These are phyloP conservation scores for Colletotrichum ledebouriae DNA, from an alignment of 2,329 filamentous ascomycete species.

Conservation along the genomic window DNA sequence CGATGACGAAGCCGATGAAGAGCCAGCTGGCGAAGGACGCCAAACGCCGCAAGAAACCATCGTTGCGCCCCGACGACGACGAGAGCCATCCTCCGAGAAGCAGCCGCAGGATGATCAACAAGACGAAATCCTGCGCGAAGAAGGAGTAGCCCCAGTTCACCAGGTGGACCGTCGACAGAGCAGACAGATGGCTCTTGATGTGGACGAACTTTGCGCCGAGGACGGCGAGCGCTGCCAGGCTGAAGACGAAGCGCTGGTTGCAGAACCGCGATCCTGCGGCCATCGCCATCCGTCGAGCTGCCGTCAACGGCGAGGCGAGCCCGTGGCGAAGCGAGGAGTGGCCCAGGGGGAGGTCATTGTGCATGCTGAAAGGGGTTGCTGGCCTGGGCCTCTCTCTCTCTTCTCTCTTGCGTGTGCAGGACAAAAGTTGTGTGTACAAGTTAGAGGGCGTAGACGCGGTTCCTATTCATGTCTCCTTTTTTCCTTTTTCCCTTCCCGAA, in stretches of 20 bases:
- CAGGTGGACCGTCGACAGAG: constrained; percentile 49
- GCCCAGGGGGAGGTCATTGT: neutral
- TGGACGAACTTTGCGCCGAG: constrained; percentile 51
- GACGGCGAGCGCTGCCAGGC: constrained; percentile 49
- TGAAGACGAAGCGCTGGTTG: constrained; percentile 48
- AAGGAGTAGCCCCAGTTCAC: constrained; percentile 52
- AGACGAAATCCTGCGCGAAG: constrained; percentile 51
- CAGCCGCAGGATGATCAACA: constrained; percentile 51
- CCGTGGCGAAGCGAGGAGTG: constrained; percentile 1
- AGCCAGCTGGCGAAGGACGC: neutral
- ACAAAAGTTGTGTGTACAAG: neutral
- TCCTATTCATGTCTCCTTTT: too few relatives aligned
- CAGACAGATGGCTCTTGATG: constrained; percentile 50
- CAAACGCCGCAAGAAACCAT: constrained; percentile 25
- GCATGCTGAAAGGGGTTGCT: neutral
- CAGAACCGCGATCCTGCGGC: constrained; percentile 33
- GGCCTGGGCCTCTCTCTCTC: neutral
- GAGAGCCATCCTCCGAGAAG: constrained; percentile 48
- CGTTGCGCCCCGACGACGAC: constrained; percentile 14
- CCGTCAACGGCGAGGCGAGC: neutral
- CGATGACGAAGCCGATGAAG: constrained; percentile 44
- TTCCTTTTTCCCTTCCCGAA: too few relatives aligned
- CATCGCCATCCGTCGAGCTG: neutral
- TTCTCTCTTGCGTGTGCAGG: neutral
- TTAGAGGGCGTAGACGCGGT: too few relatives aligned